phyloP scores from a whole-genome alignment of 345 rosid genomes.

The Noccaea bulbosa region DNA sequence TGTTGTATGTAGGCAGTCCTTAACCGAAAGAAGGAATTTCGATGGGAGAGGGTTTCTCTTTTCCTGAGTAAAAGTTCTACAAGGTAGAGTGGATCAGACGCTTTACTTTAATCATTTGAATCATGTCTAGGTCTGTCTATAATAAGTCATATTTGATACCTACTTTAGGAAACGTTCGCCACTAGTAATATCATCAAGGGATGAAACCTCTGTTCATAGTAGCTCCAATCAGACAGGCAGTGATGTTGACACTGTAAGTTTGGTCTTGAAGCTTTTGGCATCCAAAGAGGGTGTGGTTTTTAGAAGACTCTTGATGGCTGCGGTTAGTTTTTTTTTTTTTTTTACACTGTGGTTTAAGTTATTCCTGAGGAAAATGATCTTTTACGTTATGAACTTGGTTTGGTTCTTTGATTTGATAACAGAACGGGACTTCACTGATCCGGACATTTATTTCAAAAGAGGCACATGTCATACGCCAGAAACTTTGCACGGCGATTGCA shows the following conservation, averaged over 20 bases:
- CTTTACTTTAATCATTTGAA: not conserved
- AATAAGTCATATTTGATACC: conserved; percentile 13
- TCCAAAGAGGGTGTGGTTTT: conserved; percentile 80
- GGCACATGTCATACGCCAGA: conserved; percentile 59
- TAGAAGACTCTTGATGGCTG: conserved; percentile 87
- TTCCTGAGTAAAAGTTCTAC: conserved; percentile 70
- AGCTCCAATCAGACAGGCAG: conserved; percentile 46
- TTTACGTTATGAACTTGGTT: not conserved
- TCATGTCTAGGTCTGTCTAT: conserved; percentile 6
- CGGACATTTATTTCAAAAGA: conserved; percentile 75
- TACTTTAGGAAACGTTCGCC: conserved; percentile 61
- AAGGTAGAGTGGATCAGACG: conserved; percentile 50
- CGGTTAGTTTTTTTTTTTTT: conserved; percentile 56
- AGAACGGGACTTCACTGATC: conserved; percentile 85
- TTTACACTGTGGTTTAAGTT: conserved; percentile 22
- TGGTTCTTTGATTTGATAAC: conserved; percentile 42
- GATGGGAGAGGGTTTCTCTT: conserved; percentile 79
- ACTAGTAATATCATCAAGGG: conserved; percentile 42
- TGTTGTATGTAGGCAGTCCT: conserved; percentile 72
- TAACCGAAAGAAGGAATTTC: conserved; percentile 78
- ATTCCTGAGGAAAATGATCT: not conserved
- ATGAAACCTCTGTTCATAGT: conserved; percentile 47
- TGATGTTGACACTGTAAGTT: conserved; percentile 52
- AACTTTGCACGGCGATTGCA: conserved; percentile 61
- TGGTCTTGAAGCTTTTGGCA: conserved; percentile 70